Evolutionary conservation across 2,329 filamentous ascomycete species (phyloP), one percentile per base, ranked within the genome.

Genomic region (Microascus cirrosus): DNA sequence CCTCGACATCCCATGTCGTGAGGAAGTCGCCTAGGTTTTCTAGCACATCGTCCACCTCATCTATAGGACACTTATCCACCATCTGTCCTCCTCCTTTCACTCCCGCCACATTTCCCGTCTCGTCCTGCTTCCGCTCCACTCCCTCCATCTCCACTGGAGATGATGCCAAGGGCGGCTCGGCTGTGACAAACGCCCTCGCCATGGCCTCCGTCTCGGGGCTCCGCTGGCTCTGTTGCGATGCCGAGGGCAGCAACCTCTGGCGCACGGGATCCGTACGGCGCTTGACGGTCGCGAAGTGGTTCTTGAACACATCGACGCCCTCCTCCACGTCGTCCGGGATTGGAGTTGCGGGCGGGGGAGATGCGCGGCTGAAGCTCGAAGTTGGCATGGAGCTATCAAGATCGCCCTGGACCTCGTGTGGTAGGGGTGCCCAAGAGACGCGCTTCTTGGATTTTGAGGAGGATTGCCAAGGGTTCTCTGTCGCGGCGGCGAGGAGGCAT

Each of bases 11-110:
- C 66, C 68, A 71, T 18, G 65, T 64, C 48, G 73, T 71, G 8
- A 78, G 62, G 57, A 77, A 78, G 20, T 77, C 72, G 55, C 70
- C 71, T 6, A 79, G 63, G 60, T 79, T 75, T 22, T 72, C 68
- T 59, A 79, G 66, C 1, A 79, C 75, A 58, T 76, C 74, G 59
- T 79, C 76, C 42, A 75, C 75, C 58, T 76, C 74, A 59, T 79
- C 76, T 1, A 42, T 32, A 18, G 45, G 48, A 2, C 58, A 58
- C 22, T 36, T 48, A 36, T 59, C 57, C 39, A n/a, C 10, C 45
- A n/a, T 11, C 12, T 50, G 6, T 20, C 45, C 22, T 6, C 24
- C 45, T 20, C 20, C n/a, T 2, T 24, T 3, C n/a, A n/a, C 45
- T 6, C 20, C 45, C 20, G 20, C 45, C 22, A n/a, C 39, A 10